These are phyloP conservation scores for Podila epicladia DNA, from an alignment of 192 early-diverging fungal genomes.

Conservation along the genomic window DNA sequence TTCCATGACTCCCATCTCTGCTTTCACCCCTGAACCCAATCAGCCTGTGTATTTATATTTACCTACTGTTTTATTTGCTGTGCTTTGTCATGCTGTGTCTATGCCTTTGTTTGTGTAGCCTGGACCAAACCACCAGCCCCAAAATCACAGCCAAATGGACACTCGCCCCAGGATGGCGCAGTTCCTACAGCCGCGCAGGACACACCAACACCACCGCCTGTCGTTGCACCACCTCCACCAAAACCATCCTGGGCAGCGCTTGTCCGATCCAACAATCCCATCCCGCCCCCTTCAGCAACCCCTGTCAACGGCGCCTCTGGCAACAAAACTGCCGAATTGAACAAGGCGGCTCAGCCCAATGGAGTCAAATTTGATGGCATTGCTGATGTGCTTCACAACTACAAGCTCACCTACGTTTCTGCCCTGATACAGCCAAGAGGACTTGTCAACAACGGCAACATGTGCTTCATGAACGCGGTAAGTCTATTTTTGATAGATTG, in stretches of 20 bases:
- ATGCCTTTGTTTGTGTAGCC: neutral
- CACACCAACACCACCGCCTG: conserved; percentile 5
- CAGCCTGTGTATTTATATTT: neutral
- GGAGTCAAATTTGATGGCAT: conserved; percentile 46
- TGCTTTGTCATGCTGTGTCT: neutral
- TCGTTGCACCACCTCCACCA: conserved; percentile 12
- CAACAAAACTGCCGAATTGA: conserved; percentile 7
- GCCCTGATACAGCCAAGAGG: conserved; percentile 83
- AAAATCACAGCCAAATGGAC: conserved; percentile 5
- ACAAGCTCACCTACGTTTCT: conserved; percentile 50
- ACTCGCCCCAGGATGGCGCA: conserved; percentile 1
- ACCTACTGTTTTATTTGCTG: neutral
- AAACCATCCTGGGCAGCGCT: conserved; percentile 60
- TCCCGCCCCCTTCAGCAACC: conserved; percentile 14
- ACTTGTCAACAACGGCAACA: conserved; percentile 96
- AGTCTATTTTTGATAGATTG: neutral
- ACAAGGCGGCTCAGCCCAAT: conserved; percentile 13
- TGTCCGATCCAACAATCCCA: conserved; percentile 28
- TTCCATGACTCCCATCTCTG: no score
- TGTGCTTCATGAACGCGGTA: conserved; percentile 99
- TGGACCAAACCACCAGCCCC: conserved; percentile 2
- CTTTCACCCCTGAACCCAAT: neutral
- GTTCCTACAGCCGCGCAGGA: neutral
- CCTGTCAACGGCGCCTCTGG: conserved; percentile 30
- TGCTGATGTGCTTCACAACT: conserved; percentile 54